phyloP scores from a whole-genome alignment of 495 filamentous ascomycete species.

The Pseudotulostoma volvatum region DNA sequence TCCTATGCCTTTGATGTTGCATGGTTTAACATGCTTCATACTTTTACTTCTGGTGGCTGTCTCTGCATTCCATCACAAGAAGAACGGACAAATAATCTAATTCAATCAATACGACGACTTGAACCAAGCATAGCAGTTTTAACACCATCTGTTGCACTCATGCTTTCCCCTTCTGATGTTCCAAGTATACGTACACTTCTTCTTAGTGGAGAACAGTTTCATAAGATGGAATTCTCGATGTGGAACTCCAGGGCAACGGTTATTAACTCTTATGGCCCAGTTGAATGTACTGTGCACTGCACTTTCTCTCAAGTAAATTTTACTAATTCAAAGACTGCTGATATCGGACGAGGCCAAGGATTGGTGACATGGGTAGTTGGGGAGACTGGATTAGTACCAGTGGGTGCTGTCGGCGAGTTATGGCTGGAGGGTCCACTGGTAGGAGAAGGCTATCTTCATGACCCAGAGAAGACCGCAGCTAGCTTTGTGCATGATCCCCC shows the following conservation, averaged over 20 bases:
- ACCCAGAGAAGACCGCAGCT: not conserved
- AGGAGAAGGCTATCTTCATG: slow-evolving; percentile 6
- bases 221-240: slow-evolving; percentile 2
- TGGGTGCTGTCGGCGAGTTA: slow-evolving; percentile 31
- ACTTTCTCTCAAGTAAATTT: slow-evolving; percentile 1
- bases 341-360: not conserved
- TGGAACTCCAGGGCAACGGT: not conserved
- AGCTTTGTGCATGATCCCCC: slow-evolving; percentile 1
- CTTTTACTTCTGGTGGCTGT: slow-evolving; percentile 29
- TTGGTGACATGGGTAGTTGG: slow-evolving; percentile 13
- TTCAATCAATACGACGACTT: slow-evolving; percentile 11
- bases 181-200: slow-evolving; percentile 17
- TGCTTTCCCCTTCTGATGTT: slow-evolving; percentile 14
- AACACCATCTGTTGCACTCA: slow-evolving; percentile 31
- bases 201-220: slow-evolving; percentile 18
- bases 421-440: slow-evolving; percentile 14
- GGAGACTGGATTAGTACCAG: slow-evolving; percentile 18
- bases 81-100: slow-evolving; percentile 17
- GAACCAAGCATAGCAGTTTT: slow-evolving; percentile 12
- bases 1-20: slow-evolving; percentile 36
- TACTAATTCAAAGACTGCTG: not conserved
- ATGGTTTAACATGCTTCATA: slow-evolving; percentile 34
- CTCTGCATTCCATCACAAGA: slow-evolving; percentile 38
- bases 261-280: slow-evolving; percentile 31
- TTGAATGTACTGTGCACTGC: slow-evolving; percentile 19